Evolutionary conservation across 306 rosid species (phyloP).

Genomic region (Fragaria iinumae): DNA sequence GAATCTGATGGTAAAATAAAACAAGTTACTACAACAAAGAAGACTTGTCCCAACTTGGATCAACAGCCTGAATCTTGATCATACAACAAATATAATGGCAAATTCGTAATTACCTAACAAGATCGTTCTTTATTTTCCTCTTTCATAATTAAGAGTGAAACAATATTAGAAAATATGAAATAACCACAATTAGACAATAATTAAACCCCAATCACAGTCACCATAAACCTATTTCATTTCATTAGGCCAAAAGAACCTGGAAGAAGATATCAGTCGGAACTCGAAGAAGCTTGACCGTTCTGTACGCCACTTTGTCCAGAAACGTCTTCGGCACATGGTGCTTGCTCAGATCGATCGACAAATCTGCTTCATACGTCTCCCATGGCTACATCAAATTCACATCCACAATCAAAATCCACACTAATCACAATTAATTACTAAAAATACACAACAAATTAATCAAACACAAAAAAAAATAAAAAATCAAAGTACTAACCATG

Average conservation of each 20-base stretch:
- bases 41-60: too few relatives aligned
- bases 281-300: constrained; percentile 72
- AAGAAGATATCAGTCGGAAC: constrained; percentile 68
- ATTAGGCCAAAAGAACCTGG: constrained; percentile 31
- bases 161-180: too few relatives aligned
- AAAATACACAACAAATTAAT: neutral
- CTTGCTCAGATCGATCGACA: constrained; percentile 64
- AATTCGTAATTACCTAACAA: neutral
- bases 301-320: constrained; percentile 62
- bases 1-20: too few relatives aligned
- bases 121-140: neutral
- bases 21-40: too few relatives aligned
- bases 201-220: neutral
- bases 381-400: constrained; percentile 50
- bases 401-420: too few relatives aligned
- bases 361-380: constrained; percentile 58
- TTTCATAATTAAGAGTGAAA: too few relatives aligned
- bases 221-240: too few relatives aligned
- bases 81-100: neutral
- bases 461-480: neutral
- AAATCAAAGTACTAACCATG: constrained; percentile 42
- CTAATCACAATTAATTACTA: neutral
- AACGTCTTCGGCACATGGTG: constrained; percentile 72
- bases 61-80: neutral
- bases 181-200: too few relatives aligned